These are phyloP conservation scores for Xerocomus spinulosus DNA, from an alignment of 768 basidiomycete species.

Conservation along the genomic window DNA sequence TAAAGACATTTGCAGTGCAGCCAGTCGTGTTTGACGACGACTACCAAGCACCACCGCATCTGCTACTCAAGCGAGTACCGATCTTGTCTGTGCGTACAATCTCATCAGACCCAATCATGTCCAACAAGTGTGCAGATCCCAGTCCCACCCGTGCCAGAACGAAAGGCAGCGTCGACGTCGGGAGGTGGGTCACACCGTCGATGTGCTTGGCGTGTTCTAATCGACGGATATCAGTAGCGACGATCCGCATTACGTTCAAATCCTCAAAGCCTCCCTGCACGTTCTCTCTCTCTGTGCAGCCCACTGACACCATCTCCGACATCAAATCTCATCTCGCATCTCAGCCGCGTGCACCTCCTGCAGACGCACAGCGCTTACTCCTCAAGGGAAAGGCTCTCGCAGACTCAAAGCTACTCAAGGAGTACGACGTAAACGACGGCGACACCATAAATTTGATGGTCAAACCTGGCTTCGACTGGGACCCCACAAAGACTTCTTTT, in stretches of 20 bases:
- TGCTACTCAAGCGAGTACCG: slow-evolving; percentile 65
- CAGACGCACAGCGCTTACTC: slow-evolving; percentile 78
- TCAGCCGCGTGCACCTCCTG: slow-evolving; percentile 65
- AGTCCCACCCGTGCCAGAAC: slow-evolving; percentile 57
- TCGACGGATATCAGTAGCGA: slow-evolving; percentile 11
- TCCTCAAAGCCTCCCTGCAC: slow-evolving; percentile 82
- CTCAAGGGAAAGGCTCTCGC: slow-evolving; percentile 93
- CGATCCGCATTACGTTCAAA: slow-evolving; percentile 76
- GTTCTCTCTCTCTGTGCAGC: slow-evolving; percentile 66
- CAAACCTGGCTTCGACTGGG: slow-evolving; percentile 71
- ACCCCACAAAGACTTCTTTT: slow-evolving; percentile 40
- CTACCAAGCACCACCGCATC: slow-evolving; percentile 67
- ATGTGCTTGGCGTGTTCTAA: slow-evolving; percentile 7
- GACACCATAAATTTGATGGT: slow-evolving; percentile 83
- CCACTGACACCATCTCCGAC: slow-evolving; percentile 76
- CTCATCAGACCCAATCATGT: background rate
- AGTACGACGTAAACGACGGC: slow-evolving; percentile 80
- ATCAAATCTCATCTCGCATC: slow-evolving; percentile 76
- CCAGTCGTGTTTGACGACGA: slow-evolving; percentile 68
- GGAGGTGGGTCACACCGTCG: slow-evolving; percentile 25
- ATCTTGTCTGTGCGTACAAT: slow-evolving; percentile 53
- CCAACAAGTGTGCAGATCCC: slow-evolving; percentile 41
- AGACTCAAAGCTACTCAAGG: slow-evolving; percentile 84
- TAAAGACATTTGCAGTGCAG: slow-evolving; percentile 60
- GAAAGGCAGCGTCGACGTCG: slow-evolving; percentile 33